Base-by-base conservation (phyloP, 306 rosid genomes). In the Quercus variabilis region DNA sequence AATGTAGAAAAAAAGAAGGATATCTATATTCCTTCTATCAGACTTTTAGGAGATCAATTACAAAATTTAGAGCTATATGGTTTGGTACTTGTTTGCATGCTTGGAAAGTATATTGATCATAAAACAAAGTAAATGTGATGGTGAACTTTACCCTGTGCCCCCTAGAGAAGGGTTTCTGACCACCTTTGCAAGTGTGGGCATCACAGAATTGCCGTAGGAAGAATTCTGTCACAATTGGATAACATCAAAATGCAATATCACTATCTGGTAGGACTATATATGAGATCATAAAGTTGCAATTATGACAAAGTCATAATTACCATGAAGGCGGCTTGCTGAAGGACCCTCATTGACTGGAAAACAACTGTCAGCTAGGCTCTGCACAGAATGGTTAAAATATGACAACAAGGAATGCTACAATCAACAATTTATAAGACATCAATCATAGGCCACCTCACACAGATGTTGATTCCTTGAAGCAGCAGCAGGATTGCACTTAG, bases 121-220 rank as follows among this genome's bases (percentile, higher is more conserved):
- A 55, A 62, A 52, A 58, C 41, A 41, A 58, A 21, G 13, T 23
- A 63, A 5, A 56, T 30, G 76, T 38, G 69, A 79, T 59, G 70
- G 71, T 81, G 46, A 78, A 75, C 28, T 65, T 86, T 87, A 90
- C 94, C 94, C 77, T 83, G 80, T 83, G 87, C 30, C 97, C 97
- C 58, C 87, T 87, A 72, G 93, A 74, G 90, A 92, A 92, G 57
- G 97, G 92, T 78, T 92, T 90, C 51, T n/a, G 67, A 75, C 78
- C 80, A 78, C 90, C 86, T 18, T 81, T 73, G 75, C 97, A 92
- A 75, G 89, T 80, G 85, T 90, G 95, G 30, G 93, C 90, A 72
- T 92, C 92, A 69, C 97, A 92, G 85, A 92, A 90, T 83, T 92
- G 95, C 76, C 78, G 97, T 83, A 90, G 79, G 87, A 92, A 90